Evolutionary conservation across 1,284 basidiomycete species (phyloP).

Genomic region (Papiliotrema terrestris): DNA sequence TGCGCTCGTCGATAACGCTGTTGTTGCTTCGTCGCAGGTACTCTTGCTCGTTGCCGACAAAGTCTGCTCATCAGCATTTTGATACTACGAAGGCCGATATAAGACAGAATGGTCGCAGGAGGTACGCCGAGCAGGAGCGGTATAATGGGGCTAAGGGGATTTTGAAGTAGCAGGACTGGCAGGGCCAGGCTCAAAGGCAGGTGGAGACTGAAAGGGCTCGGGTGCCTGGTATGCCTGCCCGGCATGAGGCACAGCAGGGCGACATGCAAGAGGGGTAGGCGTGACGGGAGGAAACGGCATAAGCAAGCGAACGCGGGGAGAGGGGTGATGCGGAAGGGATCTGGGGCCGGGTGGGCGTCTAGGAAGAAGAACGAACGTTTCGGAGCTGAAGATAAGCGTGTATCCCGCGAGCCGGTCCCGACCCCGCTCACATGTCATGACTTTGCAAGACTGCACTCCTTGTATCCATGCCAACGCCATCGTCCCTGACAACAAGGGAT

Average conservation of each 20-base stretch:
- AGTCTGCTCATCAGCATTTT: constrained; percentile 25
- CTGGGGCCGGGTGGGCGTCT: constrained; percentile 10
- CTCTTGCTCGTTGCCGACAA: constrained; percentile 54
- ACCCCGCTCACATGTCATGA: constrained; percentile 53
- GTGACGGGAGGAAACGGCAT: too few relatives aligned
- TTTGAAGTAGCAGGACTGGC: too few relatives aligned
- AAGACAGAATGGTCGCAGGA: too few relatives aligned
- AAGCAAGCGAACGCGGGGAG: too few relatives aligned
- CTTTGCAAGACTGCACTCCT: constrained; percentile 64
- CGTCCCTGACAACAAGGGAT: constrained; percentile 66
- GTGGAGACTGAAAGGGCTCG: too few relatives aligned
- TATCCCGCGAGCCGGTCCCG: neutral
- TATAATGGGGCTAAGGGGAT: too few relatives aligned
- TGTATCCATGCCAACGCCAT: constrained; percentile 66
- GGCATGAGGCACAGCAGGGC: too few relatives aligned
- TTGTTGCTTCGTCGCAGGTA: constrained; percentile 34
- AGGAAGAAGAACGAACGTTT: constrained; percentile 7
- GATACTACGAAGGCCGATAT: neutral
- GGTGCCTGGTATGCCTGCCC: too few relatives aligned
- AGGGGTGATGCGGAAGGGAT: too few relatives aligned
- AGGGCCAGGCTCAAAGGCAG: too few relatives aligned
- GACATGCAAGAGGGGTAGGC: too few relatives aligned
- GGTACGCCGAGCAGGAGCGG: too few relatives aligned
- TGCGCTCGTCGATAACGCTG: constrained; percentile 59
- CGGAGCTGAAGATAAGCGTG: constrained; percentile 10